These are phyloP conservation scores for Henckelia pumila DNA, from an alignment of 257 asterid species.

Conservation along the genomic window DNA sequence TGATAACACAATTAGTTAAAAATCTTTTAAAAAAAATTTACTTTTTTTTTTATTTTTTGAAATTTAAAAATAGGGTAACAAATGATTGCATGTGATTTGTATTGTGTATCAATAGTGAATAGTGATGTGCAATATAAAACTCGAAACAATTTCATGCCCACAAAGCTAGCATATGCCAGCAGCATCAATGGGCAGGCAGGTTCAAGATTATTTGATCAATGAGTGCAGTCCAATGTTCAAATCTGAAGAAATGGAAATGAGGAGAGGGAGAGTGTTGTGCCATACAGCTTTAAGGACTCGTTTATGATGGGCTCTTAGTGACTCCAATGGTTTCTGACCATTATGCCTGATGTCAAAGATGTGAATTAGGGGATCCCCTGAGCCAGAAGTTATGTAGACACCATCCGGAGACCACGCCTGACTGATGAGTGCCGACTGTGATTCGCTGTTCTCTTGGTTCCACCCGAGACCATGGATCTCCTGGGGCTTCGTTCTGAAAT, in stretches of 20 bases:
- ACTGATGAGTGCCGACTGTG: conserved; percentile 83
- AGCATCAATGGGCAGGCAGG: background rate
- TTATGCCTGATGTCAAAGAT: conserved; percentile 77
- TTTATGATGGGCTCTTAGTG: conserved; percentile 78
- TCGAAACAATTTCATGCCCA: background rate
- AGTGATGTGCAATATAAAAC: background rate
- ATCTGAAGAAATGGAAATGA: conserved; percentile 90
- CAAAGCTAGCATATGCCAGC: background rate
- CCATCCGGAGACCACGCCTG: conserved; percentile 99
- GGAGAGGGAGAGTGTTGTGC: conserved; percentile 76
- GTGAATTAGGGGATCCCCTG: conserved; percentile 84
- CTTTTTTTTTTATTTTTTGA: too few species aligned
- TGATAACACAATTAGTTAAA: background rate
- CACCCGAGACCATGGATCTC: conserved; percentile 78
- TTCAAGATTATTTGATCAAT: conserved; percentile 10
- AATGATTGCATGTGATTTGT: too few species aligned
- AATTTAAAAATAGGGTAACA: too few species aligned
- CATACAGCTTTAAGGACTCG: conserved; percentile 93
- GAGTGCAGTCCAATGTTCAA: conserved; percentile 74
- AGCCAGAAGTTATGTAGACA: conserved; percentile 68
- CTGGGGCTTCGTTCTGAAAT: conserved; percentile 52
- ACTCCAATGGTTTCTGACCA: conserved; percentile 62
- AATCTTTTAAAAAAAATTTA: too few species aligned
- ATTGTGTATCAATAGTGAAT: too few species aligned
- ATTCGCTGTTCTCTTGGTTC: conserved; percentile 82